Base-by-base conservation (phyloP, 768 basidiomycete species). In the Termitomyces bulborhizus region DNA sequence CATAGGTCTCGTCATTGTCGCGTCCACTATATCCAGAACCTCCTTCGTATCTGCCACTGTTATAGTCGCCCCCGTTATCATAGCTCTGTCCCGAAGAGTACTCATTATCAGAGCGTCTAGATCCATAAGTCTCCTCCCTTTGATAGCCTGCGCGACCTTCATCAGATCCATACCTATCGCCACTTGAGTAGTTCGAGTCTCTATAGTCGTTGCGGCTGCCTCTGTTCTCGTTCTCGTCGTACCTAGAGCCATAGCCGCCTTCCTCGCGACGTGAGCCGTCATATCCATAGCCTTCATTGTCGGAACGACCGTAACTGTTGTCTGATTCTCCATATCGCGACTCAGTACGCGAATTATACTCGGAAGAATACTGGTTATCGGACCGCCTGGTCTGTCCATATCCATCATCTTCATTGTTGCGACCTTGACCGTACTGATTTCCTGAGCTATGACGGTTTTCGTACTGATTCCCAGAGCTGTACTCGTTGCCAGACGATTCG, bases 1-100 rank as follows among this genome's bases (percentile, higher is more conserved):
- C 79, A 63, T 75, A 82, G 2, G 81, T 82, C 46, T 82, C 79
- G 31, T 65, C 57, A 42, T 61, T 60, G 11, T 68, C 69, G 41
- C 46, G 46, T 47, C 44, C 44, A 31, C 62, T 61, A 50, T 63
- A 60, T 27, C 52, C 55, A 39, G 56, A 56, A 40, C 48, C 27
- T 41, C 60, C 63, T 45, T 65, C 53, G 11, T 42, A 42, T 34
- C 55, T 53, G 16, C 54, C 61, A 27, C 59, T 55, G 39, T 59
- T 59, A 43, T 64, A 57, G 40, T 57, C 58, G 52, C 59, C 57
- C 31, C 53, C 46, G 31, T 32, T 42, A 36, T 66, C 58, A 27
- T 63, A 61, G 15, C 60, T 54, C 18, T 60, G 63, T 12, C 60
- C 61, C 37, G 49, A 54, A 9, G 47, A 54, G 37, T 56, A 36